Conservation (phyloP, 768 basidiomycete genomes). For the Porpolomopsis calyptriformis region DNA sequence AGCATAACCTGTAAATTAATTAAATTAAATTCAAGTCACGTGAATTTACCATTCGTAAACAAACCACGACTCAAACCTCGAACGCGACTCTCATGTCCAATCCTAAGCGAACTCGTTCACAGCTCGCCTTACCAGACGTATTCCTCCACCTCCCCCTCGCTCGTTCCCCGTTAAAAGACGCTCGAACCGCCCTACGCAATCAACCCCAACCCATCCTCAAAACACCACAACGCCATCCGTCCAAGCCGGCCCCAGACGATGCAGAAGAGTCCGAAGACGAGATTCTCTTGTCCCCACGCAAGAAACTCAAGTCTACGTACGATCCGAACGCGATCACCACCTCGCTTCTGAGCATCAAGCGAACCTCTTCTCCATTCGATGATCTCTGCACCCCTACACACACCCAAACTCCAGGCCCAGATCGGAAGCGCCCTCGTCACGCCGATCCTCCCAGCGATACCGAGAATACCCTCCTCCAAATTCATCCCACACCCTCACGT, state of each 20-base stretch:
- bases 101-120: conserved; percentile 35
- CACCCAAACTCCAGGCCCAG: conserved; percentile 7
- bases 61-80: not conserved
- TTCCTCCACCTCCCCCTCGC: conserved; percentile 34
- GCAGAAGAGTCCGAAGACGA: conserved; percentile 35
- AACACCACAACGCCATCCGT: not conserved
- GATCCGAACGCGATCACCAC: conserved; percentile 28
- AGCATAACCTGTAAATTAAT: too few species aligned
- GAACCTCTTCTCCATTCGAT: conserved; percentile 11
- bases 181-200: conserved; percentile 28
- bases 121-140: conserved; percentile 36
- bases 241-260: conserved; percentile 4
- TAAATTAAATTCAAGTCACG: not conserved
- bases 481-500: not conserved
- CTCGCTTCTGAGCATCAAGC: conserved; percentile 13
- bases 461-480: not conserved
- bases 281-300: conserved; percentile 34
- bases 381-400: conserved; percentile 9
- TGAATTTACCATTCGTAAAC: not conserved
- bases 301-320: conserved; percentile 12
- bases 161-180: conserved; percentile 44
- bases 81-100: not conserved
- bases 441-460: not conserved
- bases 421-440: not conserved
- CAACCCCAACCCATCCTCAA: conserved; percentile 12